Percentiles rank a stretch among this genome's conserved stretches.
phyloP scores from a whole-genome alignment of 352 stramenopile species.

The Vaucheria bursata region DNA sequence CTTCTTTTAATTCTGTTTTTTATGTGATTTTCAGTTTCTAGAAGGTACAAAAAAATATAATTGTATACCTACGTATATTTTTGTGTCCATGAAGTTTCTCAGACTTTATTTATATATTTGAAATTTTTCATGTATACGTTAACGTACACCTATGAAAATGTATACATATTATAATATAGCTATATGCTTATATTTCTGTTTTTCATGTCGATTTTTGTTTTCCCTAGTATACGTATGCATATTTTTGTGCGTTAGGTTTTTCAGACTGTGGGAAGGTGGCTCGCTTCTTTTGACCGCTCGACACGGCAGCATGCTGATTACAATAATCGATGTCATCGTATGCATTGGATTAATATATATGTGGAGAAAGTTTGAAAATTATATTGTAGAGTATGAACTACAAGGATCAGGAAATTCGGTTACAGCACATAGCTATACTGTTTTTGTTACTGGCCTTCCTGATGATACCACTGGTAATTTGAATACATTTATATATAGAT shows the following conservation, averaged over 20 bases:
- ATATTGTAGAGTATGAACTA: constrained; percentile 10
- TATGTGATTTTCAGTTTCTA: too few relatives aligned
- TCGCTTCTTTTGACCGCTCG: background rate
- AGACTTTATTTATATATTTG: background rate
- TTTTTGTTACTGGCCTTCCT: constrained; percentile 33
- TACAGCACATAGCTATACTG: constrained; percentile 31
- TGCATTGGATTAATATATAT: constrained; percentile 2
- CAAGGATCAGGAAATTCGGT: constrained; percentile 10
- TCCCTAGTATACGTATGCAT: background rate
- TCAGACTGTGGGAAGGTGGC: background rate
- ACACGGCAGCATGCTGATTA: constrained; percentile 1
- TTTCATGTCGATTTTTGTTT: background rate
- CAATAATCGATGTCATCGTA: background rate
- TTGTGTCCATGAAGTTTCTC: background rate
- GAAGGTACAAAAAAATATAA: background rate
- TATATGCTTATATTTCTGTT: background rate
- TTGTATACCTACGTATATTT: background rate
- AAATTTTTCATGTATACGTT: too few relatives aligned
- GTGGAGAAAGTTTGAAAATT: background rate
- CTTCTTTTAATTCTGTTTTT: too few relatives aligned
- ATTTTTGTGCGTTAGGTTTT: background rate
- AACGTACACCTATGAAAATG: too few relatives aligned
- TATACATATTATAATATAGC: background rate
- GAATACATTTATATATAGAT: background rate
- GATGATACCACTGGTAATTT: constrained; percentile 29